A percentile compares a stretch with the other conserved stretches of the same genome.
Conservation (phyloP, 768 basidiomycete genomes). For the Leccinum uliginosum region DNA sequence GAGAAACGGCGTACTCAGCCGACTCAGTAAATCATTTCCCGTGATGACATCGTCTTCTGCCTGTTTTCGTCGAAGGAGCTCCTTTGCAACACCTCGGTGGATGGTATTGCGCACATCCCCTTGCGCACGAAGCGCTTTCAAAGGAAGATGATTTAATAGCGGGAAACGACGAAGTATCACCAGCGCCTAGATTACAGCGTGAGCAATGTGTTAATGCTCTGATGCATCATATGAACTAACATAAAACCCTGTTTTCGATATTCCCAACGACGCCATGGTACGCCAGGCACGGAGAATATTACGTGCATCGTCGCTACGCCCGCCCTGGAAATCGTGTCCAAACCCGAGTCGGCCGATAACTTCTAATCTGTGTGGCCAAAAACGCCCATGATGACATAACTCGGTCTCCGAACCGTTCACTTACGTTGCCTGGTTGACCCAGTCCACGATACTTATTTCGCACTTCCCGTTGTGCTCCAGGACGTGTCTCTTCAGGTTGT, state of each 20-base stretch:
- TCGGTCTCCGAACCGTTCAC: background rate
- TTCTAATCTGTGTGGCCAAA: background rate
- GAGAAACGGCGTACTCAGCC: background rate
- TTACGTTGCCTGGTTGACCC: slow-evolving; percentile 6
- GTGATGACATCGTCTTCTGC: background rate
- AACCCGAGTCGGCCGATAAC: slow-evolving; percentile 6
- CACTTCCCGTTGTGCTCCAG: background rate
- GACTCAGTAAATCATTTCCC: slow-evolving; percentile 5
- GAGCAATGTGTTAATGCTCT: background rate
- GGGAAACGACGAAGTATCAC: slow-evolving; percentile 6
- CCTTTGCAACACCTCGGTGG: slow-evolving; percentile 7
- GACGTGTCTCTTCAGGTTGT: slow-evolving; percentile 2
- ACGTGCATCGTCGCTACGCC: slow-evolving; percentile 1
- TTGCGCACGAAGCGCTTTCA: slow-evolving; percentile 9
- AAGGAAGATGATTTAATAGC: slow-evolving; percentile 2
- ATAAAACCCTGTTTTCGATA: slow-evolving; percentile 5
- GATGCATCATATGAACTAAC: background rate
- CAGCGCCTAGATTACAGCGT: background rate
- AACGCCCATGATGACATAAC: background rate
- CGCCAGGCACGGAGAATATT: slow-evolving; percentile 5
- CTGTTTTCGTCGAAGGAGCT: slow-evolving; percentile 8
- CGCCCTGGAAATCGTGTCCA: slow-evolving; percentile 7
- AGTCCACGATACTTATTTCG: slow-evolving; percentile 6
- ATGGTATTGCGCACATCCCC: slow-evolving; percentile 14
- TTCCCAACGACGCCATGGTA: slow-evolving; percentile 1